These are phyloP conservation scores for Colletotrichum trifolii DNA, from an alignment of 2,329 filamentous ascomycete species.

Conservation along the genomic window DNA sequence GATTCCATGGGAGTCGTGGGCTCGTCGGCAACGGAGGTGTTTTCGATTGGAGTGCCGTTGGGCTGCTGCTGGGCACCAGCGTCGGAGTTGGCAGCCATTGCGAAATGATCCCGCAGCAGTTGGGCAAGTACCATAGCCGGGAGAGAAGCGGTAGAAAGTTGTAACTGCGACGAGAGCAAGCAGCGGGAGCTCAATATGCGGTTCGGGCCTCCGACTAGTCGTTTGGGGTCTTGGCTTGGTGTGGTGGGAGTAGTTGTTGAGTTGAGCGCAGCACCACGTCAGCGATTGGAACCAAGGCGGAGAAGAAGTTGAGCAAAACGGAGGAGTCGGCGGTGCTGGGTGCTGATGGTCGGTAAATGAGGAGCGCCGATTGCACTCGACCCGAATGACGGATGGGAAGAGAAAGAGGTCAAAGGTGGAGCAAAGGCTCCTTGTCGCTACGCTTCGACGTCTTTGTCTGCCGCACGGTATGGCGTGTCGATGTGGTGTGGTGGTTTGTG, in stretches of 20 bases:
- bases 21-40: constrained; percentile 42
- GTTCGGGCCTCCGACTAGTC: not conserved
- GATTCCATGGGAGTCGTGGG: constrained; percentile 47
- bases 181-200: constrained; percentile 8
- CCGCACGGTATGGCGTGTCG: constrained; percentile 19
- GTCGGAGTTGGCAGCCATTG: constrained; percentile 51
- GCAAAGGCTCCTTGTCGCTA: constrained; percentile 22
- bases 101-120: constrained; percentile 20
- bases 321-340: constrained; percentile 6
- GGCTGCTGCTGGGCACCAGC: constrained; percentile 46
- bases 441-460: constrained; percentile 29
- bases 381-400: not conserved
- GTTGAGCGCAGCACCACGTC: constrained; percentile 33
- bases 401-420: constrained; percentile 6
- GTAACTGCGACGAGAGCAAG: not conserved
- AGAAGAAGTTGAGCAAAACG: not conserved
- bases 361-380: constrained; percentile 1
- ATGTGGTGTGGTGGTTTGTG: constrained; percentile 14
- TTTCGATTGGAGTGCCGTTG: constrained; percentile 43
- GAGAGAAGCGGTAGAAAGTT: not conserved
- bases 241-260: constrained; percentile 22
- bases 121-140: not conserved
- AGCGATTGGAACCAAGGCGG: constrained; percentile 26
- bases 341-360: not conserved
- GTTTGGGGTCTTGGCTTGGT: not conserved